These are phyloP conservation scores for Ganoderma lucidum DNA, from an alignment of 1,284 basidiomycete species.

Conservation along the genomic window DNA sequence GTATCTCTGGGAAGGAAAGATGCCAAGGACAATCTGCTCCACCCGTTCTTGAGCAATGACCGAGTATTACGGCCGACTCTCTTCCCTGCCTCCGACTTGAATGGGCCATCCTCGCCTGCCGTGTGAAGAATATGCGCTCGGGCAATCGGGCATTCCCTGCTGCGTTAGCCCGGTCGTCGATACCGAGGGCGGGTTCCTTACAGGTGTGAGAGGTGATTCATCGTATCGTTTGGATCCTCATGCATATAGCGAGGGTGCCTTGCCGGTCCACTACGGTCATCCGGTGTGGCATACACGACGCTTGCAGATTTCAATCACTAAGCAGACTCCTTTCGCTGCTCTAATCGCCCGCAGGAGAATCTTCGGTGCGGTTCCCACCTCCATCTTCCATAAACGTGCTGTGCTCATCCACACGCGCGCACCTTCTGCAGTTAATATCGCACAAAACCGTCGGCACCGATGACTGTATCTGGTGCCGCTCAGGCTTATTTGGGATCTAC, in stretches of 20 bases:
- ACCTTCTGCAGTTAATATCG: constrained; percentile 30
- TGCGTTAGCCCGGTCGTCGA: background rate
- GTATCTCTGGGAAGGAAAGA: background rate
- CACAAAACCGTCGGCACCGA: constrained; percentile 21
- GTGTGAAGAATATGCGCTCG: background rate
- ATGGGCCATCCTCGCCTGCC: background rate
- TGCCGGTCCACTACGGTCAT: background rate
- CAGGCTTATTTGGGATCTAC: constrained; percentile 14
- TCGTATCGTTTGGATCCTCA: background rate
- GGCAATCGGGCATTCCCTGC: background rate
- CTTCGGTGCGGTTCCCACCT: constrained; percentile 21
- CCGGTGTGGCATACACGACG: background rate
- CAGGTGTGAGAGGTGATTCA: background rate
- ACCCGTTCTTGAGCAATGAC: constrained; percentile 1
- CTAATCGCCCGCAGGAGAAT: constrained; percentile 21
- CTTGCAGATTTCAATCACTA: background rate
- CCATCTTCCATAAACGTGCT: constrained; percentile 2
- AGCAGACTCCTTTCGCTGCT: too few relatives aligned
- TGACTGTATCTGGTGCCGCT: constrained; percentile 5
- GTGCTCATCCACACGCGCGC: constrained; percentile 12
- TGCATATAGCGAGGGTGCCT: background rate
- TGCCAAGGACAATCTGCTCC: constrained; percentile 11
- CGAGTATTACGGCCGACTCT: background rate
- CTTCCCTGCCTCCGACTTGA: background rate
- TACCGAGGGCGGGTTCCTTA: background rate